phyloP scores from a whole-genome alignment of 768 basidiomycete species.

The Phanerochaete carnosa region DNA sequence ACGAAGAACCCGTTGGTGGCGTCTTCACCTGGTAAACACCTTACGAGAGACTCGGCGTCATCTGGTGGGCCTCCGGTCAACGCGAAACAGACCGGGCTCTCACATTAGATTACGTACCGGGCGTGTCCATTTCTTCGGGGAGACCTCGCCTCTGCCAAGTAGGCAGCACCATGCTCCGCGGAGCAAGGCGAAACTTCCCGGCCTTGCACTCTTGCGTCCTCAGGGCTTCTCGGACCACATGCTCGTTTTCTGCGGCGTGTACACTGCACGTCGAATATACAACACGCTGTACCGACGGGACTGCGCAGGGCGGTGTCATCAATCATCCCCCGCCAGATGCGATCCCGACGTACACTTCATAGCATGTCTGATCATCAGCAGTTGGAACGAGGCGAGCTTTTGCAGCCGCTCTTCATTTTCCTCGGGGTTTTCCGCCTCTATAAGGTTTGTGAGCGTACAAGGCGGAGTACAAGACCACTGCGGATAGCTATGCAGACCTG shows the following conservation, averaged over 20 bases:
- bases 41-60: conserved; percentile 57
- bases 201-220: conserved; percentile 62
- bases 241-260: conserved; percentile 89
- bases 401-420: conserved; percentile 67
- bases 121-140: conserved; percentile 54
- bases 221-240: conserved; percentile 77
- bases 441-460: conserved; percentile 1
- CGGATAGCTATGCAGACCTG: conserved; percentile 42
- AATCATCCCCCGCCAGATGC: not conserved
- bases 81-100: not conserved
- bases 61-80: conserved; percentile 29
- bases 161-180: conserved; percentile 65
- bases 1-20: conserved; percentile 98
- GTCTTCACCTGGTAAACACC: conserved; percentile 80
- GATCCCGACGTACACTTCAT: conserved; percentile 72
- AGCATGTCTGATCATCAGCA: conserved; percentile 89
- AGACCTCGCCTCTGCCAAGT: conserved; percentile 82
- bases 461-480: not conserved
- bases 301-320: conserved; percentile 35
- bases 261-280: conserved; percentile 99
- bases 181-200: conserved; percentile 67
- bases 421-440: conserved; percentile 57
- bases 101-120: conserved; percentile 37
- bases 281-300: conserved; percentile 73
- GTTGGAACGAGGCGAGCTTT: conserved; percentile 86